Conservation (phyloP, 257 asterid species). For the Voacanga thouarsii region DNA sequence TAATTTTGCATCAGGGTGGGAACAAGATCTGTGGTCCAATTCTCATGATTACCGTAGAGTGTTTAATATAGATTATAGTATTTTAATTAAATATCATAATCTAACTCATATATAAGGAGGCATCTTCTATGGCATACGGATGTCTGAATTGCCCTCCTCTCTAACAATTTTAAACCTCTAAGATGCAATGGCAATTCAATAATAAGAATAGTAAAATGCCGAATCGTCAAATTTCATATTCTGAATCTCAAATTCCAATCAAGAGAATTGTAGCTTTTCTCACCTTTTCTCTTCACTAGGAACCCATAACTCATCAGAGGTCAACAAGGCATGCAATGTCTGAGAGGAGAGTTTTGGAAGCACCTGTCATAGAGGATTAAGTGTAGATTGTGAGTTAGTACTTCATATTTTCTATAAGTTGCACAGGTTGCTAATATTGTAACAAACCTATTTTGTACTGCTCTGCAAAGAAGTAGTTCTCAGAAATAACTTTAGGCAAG, state of each 20-base stretch:
- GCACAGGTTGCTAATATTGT: background rate
- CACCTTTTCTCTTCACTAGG: conserved; percentile 94
- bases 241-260: conserved; percentile 9
- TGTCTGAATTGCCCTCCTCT: background rate
- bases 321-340: conserved; percentile 80
- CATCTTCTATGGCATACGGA: background rate
- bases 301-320: conserved; percentile 94
- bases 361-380: conserved; percentile 51
- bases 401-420: background rate
- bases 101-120: background rate
- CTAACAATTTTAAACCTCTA: background rate
- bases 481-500: background rate
- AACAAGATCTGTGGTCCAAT: conserved; percentile 5
- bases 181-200: background rate
- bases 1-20: background rate
- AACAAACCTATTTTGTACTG: background rate
- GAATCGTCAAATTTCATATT: conserved; percentile 11
- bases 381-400: background rate
- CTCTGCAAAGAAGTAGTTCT: background rate
- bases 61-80: background rate
- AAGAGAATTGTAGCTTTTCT: conserved; percentile 29
- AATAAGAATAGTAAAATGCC: conserved; percentile 1
- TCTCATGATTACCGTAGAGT: background rate
- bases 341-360: conserved; percentile 95
- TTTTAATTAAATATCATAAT: background rate